Percentiles rank a stretch among this genome's conserved stretches.
Evolutionary conservation across 495 filamentous ascomycete species (phyloP).

Genomic region (Aspergillus carlsbadensis): DNA sequence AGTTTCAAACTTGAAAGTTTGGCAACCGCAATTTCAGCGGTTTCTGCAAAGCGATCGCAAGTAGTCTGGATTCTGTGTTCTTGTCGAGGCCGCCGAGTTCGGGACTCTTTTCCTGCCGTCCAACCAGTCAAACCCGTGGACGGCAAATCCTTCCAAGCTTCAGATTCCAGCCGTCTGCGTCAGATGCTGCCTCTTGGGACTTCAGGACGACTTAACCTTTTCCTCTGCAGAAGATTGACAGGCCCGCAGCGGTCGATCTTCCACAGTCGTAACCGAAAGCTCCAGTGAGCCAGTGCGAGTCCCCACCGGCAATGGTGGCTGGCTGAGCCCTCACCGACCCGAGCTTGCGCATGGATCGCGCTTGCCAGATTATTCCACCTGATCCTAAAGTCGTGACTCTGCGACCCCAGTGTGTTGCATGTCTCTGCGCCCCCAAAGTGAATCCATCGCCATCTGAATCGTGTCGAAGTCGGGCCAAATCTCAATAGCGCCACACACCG

Average conservation of each 20-base stretch:
- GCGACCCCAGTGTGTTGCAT: too few species aligned
- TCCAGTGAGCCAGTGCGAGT: neutral
- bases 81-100: neutral
- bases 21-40: too few species aligned
- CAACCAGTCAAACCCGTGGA: neutral
- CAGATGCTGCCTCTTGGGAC: neutral
- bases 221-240: slow-evolving; percentile 14
- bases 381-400: too few species aligned
- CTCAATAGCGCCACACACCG: slow-evolving; percentile 1
- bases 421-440: neutral
- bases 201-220: neutral
- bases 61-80: too few species aligned
- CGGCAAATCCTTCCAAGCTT: neutral
- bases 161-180: neutral
- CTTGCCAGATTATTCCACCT: too few species aligned
- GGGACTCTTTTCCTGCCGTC: neutral
- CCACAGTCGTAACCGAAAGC: neutral
- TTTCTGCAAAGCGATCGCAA: too few species aligned
- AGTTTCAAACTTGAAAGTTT: too few species aligned
- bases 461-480: neutral
- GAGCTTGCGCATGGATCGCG: too few species aligned
- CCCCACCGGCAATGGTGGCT: neutral
- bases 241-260: slow-evolving; percentile 1
- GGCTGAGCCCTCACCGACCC: slow-evolving; percentile 12
- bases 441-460: neutral